phyloP scores from a whole-genome alignment of 768 basidiomycete genomes.

The Macrolepiota dolichaula region DNA sequence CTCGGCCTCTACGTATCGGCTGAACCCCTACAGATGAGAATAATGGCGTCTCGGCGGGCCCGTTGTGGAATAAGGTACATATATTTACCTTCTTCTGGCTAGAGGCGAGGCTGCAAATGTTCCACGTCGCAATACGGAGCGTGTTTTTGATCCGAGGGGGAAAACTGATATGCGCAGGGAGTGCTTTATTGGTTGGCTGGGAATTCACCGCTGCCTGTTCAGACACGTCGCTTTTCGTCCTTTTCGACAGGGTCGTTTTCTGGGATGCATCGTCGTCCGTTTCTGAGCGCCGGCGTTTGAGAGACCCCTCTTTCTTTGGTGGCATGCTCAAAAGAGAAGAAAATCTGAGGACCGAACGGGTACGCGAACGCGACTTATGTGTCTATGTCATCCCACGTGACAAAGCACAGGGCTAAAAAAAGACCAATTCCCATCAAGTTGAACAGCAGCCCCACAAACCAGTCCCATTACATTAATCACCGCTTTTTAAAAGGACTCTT shows the following conservation, averaged over 20 bases:
- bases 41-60: not conserved
- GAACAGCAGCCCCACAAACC: not conserved
- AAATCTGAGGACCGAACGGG: not conserved
- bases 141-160: constrained; percentile 45
- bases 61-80: not conserved
- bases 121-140: constrained; percentile 68
- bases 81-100: constrained; percentile 69
- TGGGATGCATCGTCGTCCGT: constrained; percentile 24
- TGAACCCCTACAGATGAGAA: constrained; percentile 60
- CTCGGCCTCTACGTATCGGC: constrained; percentile 78
- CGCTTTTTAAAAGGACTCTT: not conserved
- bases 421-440: not conserved
- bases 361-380: not conserved
- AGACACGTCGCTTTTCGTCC: constrained; percentile 12
- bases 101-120: constrained; percentile 74
- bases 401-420: not conserved
- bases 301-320: constrained; percentile 7
- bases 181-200: constrained; percentile 71
- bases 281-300: constrained; percentile 8
- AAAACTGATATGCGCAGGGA: constrained; percentile 62
- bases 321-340: not conserved
- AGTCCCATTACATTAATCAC: not conserved
- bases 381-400: not conserved
- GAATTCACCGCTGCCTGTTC: constrained; percentile 27
- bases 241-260: constrained; percentile 19